phyloP scores from a whole-genome alignment of 805 yeast species.

The Saccharomycopsis selenospora region DNA sequence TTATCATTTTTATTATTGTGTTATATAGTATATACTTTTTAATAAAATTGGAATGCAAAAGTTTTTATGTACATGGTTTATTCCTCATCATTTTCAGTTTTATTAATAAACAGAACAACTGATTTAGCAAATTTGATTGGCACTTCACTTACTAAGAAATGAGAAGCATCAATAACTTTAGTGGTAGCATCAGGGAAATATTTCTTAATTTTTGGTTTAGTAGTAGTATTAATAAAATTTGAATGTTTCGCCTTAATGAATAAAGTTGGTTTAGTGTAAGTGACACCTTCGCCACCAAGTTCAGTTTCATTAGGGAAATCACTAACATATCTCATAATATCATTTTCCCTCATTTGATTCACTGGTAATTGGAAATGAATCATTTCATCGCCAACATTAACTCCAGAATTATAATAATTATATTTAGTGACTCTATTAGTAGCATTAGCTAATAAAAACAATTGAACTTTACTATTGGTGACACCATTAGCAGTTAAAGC shows the following conservation, averaged over 20 bases:
- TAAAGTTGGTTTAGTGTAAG: conserved; percentile 29
- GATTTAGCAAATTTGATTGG: conserved; percentile 16
- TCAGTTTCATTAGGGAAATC: conserved; percentile 29
- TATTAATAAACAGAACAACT: conserved; percentile 10
- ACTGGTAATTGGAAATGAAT: conserved; percentile 32
- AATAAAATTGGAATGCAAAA: too few species aligned
- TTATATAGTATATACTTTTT: too few species aligned
- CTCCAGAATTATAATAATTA: conserved; percentile 24
- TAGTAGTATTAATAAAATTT: conserved; percentile 33
- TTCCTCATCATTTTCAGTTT: conserved; percentile 3
- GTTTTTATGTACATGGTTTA: too few species aligned
- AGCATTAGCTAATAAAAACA: conserved; percentile 35
- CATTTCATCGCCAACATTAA: conserved; percentile 27
- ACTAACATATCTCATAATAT: conserved; percentile 26
- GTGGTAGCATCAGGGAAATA: conserved; percentile 26
- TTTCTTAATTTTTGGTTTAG: conserved; percentile 21
- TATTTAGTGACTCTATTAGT: conserved; percentile 27
- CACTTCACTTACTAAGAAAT: conserved; percentile 26
- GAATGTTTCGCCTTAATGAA: conserved; percentile 41
- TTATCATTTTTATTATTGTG: too few species aligned
- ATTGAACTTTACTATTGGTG: conserved; percentile 26
- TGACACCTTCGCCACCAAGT: not conserved
- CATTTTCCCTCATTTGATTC: conserved; percentile 26
- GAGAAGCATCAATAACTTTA: conserved; percentile 28
- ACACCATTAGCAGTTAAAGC: conserved; percentile 25